Conservation (phyloP, 306 rosid species). For the Trifolium repens region DNA sequence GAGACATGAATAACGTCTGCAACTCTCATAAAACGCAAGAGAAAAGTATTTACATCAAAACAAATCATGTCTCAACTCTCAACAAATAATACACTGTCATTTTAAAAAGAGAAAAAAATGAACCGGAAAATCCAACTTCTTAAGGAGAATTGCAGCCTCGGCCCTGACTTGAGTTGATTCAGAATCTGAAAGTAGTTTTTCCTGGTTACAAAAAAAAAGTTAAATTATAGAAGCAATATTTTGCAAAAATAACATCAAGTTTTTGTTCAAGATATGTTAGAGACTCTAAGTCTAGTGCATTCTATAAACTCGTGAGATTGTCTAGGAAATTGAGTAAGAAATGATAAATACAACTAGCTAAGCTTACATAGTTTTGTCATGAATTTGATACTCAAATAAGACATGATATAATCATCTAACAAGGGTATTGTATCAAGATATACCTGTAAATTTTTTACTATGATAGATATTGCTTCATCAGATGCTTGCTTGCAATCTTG, state of each 20-base stretch:
- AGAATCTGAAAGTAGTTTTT: conserved; percentile 77
- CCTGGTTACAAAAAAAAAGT: conserved; percentile 51
- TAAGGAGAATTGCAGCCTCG: conserved; percentile 93
- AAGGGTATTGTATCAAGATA: conserved; percentile 11
- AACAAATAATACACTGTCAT: background rate
- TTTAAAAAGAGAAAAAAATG: conserved; percentile 32
- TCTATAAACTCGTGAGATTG: too few relatives aligned
- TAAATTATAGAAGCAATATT: conserved; percentile 34
- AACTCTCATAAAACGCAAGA: conserved; percentile 9
- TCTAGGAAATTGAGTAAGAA: background rate
- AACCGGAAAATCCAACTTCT: conserved; percentile 82
- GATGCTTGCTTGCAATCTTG: conserved; percentile 89
- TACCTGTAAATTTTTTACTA: conserved; percentile 79
- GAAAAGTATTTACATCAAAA: too few relatives aligned
- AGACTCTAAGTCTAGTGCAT: conserved; percentile 2
- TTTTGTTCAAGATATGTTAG: conserved; percentile 15
- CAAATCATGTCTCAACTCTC: background rate
- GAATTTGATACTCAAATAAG: background rate
- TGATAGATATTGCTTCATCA: conserved; percentile 76
- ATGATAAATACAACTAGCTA: background rate
- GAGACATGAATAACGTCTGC: background rate
- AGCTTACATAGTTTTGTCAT: background rate
- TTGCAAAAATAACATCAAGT: conserved; percentile 5
- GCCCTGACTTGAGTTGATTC: conserved; percentile 90
- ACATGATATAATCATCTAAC: background rate